Evolutionary conservation across 331 rosid genomes (phyloP), one percentile per base, ranked within the genome.

Genomic region (Stylosanthes scabra): DNA sequence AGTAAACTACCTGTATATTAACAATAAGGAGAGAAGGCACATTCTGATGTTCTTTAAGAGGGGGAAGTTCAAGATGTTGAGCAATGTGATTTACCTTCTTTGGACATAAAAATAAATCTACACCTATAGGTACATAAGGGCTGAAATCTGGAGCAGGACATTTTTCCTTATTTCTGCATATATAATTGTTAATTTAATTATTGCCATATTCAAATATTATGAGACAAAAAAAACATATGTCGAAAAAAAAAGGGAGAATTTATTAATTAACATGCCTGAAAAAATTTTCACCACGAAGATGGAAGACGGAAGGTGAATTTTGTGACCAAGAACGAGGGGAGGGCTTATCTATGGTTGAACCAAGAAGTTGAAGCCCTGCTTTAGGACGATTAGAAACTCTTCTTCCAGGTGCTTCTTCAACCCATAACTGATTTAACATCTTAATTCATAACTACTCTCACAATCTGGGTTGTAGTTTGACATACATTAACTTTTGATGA

Each of bases 361-460:
- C 57, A 45, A 87, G 95, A 71, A 93, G 55, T 56, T 79, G 81
- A 72, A 82, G 70, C 50, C 90, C 97, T 4, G 90, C 90, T 77
- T 47, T 76, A 1, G 97, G 98, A 65, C 78, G 88, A 72, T 73
- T 82, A 20, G 91, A 63, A 57, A 79, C 78, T 70, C 81, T 85
- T 83, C 89, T 85, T 83, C 89, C 98, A 60, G 94, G 52, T 49
- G 89, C 77, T 82, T 86, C 98, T 82, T 86, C 98, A 91, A 88
- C 29, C 8, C 65, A 78, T 52, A 29, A 52, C 20, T 63, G 50
- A 60, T 47, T 84, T 70, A 63, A 55, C 65, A 44, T 41, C 56
- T 34, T 61, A 66, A 60, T 44, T 11, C 61, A 42, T 61, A 66
- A 60, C 39, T 63, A 60, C 39, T 63, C 57, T 2, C 3, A 67